Conservation (phyloP, 2,329 filamentous ascomycete species). For the Penicillium fuscoglaucum region DNA sequence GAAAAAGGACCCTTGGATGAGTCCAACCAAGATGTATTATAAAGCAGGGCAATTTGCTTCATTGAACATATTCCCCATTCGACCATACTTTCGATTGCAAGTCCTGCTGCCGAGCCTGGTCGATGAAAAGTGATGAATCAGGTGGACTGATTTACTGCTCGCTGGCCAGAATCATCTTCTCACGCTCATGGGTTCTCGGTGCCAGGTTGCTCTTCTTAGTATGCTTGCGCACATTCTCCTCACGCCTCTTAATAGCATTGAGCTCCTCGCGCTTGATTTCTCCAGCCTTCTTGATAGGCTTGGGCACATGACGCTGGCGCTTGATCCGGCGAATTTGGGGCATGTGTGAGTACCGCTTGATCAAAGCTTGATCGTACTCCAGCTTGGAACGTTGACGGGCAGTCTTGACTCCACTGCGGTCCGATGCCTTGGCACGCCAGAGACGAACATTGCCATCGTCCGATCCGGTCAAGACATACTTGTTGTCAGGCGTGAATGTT, state of each 20-base stretch:
- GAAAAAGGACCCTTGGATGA: slow-evolving; percentile 8
- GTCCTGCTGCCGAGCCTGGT: slow-evolving; percentile 10
- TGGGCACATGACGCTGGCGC: slow-evolving; percentile 86
- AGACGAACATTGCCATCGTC: slow-evolving; percentile 91
- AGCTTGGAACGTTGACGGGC: slow-evolving; percentile 81
- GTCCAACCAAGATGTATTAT: slow-evolving; percentile 3
- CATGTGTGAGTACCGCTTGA: slow-evolving; percentile 88
- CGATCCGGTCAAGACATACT: slow-evolving; percentile 84
- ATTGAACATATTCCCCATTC: slow-evolving; percentile 3
- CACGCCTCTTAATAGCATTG: slow-evolving; percentile 79
- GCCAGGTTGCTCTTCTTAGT: slow-evolving; percentile 76
- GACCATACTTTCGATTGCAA: slow-evolving; percentile 8
- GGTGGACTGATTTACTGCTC: slow-evolving; percentile 52
- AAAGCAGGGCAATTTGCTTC: slow-evolving; percentile 6
- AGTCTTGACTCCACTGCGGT: slow-evolving; percentile 80
- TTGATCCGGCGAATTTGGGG: slow-evolving; percentile 90
- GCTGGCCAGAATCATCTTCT: slow-evolving; percentile 82
- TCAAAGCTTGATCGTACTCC: slow-evolving; percentile 85
- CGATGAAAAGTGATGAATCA: slow-evolving; percentile 4
- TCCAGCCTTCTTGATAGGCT: slow-evolving; percentile 90
- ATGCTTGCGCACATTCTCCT: slow-evolving; percentile 94
- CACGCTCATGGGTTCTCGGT: slow-evolving; percentile 70
- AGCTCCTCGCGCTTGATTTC: slow-evolving; percentile 94
- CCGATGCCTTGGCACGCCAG: slow-evolving; percentile 85
- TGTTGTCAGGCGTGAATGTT: slow-evolving; percentile 82